Percentiles rank a stretch among this genome's conserved stretches.
These are phyloP conservation scores for Magnusiomyces sp. DNA, from an alignment of 1,139 yeast genomes.

Conservation along the genomic window DNA sequence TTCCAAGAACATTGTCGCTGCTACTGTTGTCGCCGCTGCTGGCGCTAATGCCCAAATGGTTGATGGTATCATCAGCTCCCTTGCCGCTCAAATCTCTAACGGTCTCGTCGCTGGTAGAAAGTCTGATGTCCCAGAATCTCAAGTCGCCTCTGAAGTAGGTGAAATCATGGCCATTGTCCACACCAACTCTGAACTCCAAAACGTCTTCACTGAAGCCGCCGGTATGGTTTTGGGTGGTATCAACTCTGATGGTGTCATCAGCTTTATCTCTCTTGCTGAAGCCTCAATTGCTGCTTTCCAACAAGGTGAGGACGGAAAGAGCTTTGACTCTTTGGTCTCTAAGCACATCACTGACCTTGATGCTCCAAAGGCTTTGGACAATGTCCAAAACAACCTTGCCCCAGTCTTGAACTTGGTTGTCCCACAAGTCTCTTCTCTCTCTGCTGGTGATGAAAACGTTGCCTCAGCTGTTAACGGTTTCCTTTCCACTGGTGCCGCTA, in stretches of 20 bases:
- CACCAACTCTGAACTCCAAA: conserved; percentile 12
- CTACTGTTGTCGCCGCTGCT: conserved; percentile 14
- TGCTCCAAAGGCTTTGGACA: conserved; percentile 13
- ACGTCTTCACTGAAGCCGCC: conserved; percentile 14
- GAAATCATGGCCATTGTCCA: conserved; percentile 14
- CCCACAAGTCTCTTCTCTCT: conserved; percentile 14
- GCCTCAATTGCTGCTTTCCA: conserved; percentile 15
- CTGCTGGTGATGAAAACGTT: conserved; percentile 13
- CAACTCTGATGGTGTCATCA: conserved; percentile 15
- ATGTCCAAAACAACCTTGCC: conserved; percentile 13
- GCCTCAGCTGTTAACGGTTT: conserved; percentile 14
- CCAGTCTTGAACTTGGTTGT: conserved; percentile 12
- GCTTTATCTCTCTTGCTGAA: conserved; percentile 13
- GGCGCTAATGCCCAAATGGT: conserved; percentile 15
- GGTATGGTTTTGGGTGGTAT: conserved; percentile 15
- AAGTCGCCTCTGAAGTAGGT: conserved; percentile 17
- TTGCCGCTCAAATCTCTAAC: conserved; percentile 13
- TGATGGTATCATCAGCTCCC: conserved; percentile 12
- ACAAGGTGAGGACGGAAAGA: conserved; percentile 13
- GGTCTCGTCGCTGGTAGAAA: conserved; percentile 16
- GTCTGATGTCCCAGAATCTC: conserved; percentile 11
- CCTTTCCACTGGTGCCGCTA: conserved; percentile 8
- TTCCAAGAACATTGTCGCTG: conserved; percentile 14
- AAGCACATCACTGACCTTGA: conserved; percentile 13
- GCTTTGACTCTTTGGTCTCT: conserved; percentile 11